These are phyloP conservation scores for Populus davidiana DNA, from an alignment of 345 rosid genomes.

Conservation along the genomic window DNA sequence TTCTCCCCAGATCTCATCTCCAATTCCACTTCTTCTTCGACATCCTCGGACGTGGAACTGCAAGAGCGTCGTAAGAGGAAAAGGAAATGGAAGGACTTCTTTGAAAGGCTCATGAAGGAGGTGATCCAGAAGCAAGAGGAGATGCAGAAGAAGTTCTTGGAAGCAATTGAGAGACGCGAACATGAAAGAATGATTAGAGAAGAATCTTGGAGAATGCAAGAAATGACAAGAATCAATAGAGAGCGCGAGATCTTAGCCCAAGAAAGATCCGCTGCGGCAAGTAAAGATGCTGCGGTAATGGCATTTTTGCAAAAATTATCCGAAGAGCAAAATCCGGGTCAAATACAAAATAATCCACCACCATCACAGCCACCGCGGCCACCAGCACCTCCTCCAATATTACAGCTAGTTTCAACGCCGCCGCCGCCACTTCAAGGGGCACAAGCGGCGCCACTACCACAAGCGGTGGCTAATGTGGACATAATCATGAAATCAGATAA, in stretches of 20 bases:
- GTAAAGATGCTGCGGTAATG: conserved; percentile 75
- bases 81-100: conserved; percentile 70
- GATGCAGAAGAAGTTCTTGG: conserved; percentile 71
- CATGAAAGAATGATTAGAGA: conserved; percentile 62
- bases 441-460: neutral
- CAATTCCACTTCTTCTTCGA: conserved; percentile 62
- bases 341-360: conserved; percentile 3
- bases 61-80: conserved; percentile 39
- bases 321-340: conserved; percentile 36
- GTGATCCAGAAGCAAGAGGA: conserved; percentile 69
- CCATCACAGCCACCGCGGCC: neutral
- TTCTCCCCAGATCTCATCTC: conserved; percentile 47
- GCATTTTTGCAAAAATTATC: conserved; percentile 65
- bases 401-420: neutral
- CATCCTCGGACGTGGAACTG: conserved; percentile 54
- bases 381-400: neutral
- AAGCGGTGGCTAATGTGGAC: conserved; percentile 5
- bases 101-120: conserved; percentile 62
- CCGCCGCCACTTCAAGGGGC: conserved; percentile 8
- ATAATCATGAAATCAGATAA: conserved; percentile 21
- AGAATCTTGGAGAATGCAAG: conserved; percentile 80
- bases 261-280: conserved; percentile 65
- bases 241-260: conserved; percentile 67
- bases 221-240: conserved; percentile 54
- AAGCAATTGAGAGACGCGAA: conserved; percentile 68